These are phyloP conservation scores for Abelmoschus esculentus DNA, from an alignment of 345 rosid genomes.

Conservation along the genomic window DNA sequence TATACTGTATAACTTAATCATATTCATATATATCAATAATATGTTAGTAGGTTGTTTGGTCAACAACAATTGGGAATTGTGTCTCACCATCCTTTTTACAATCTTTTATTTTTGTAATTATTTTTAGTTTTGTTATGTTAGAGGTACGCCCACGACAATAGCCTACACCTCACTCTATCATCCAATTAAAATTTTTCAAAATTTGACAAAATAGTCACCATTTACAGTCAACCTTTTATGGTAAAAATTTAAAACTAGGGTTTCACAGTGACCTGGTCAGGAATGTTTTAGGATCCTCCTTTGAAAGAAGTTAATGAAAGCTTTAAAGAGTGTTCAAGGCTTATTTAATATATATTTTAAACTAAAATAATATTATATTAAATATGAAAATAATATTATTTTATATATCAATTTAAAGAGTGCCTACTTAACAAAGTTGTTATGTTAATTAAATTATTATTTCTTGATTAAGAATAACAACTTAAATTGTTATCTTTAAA, in stretches of 20 bases:
- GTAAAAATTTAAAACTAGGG: neutral
- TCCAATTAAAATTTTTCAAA: neutral
- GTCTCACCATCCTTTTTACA: neutral
- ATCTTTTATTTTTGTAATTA: neutral
- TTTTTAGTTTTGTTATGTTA: neutral
- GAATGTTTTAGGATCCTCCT: neutral
- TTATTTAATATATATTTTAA: neutral
- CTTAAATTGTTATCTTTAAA: neutral
- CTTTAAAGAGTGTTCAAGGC: neutral
- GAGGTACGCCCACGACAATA: neutral
- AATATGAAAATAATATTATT: neutral
- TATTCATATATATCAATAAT: neutral
- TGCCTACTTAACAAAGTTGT: neutral
- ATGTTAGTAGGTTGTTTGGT: slow-evolving; percentile 18
- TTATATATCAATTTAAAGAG: neutral
- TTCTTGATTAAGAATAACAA: neutral
- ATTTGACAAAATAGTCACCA: neutral
- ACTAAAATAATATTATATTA: too few relatives aligned
- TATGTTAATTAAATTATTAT: neutral
- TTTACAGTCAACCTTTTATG: neutral
- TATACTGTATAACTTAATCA: neutral
- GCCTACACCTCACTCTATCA: neutral
- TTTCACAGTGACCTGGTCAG: neutral
- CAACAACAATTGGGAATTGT: slow-evolving; percentile 54
- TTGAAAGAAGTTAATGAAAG: neutral